A percentile compares a stretch with the other conserved stretches of the same genome.
These are phyloP conservation scores for Rhazya stricta DNA, from an alignment of 257 asterid species.

Conservation along the genomic window DNA sequence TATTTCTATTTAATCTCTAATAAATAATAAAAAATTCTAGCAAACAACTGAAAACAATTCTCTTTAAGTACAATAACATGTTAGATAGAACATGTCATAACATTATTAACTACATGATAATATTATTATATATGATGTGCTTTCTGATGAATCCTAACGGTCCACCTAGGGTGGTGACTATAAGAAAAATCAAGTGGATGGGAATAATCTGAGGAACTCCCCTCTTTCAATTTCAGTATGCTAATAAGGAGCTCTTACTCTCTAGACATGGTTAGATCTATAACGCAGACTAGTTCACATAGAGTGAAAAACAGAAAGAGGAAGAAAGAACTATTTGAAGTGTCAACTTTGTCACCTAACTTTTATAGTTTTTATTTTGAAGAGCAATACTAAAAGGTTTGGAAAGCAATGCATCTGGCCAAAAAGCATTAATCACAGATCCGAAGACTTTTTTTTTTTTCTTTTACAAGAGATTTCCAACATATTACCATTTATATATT, in stretches of 20 bases:
- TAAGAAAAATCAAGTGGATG: no score
- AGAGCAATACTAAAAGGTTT: background rate
- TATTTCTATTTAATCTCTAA: no score
- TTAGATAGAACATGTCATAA: background rate
- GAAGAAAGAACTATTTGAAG: background rate
- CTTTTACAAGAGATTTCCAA: background rate
- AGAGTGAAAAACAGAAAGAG: background rate
- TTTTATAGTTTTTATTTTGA: background rate
- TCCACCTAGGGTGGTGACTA: background rate
- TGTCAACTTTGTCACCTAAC: background rate
- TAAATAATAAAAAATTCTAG: no score
- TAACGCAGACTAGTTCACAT: background rate
- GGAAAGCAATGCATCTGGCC: background rate
- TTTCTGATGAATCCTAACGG: no score
- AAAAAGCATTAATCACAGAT: background rate
- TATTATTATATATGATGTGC: background rate
- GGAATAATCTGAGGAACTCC: no score
- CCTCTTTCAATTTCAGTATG: background rate
- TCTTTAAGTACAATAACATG: no score
- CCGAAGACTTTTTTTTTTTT: no score
- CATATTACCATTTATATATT: background rate
- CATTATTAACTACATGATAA: no score
- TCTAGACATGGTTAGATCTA: background rate
- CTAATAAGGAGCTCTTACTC: background rate
- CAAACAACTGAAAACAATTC: no score